Evolutionary conservation across 2,329 filamentous ascomycete species (phyloP), one percentile per base, ranked within the genome.

Genomic region (Ceratocystis cubensis): DNA sequence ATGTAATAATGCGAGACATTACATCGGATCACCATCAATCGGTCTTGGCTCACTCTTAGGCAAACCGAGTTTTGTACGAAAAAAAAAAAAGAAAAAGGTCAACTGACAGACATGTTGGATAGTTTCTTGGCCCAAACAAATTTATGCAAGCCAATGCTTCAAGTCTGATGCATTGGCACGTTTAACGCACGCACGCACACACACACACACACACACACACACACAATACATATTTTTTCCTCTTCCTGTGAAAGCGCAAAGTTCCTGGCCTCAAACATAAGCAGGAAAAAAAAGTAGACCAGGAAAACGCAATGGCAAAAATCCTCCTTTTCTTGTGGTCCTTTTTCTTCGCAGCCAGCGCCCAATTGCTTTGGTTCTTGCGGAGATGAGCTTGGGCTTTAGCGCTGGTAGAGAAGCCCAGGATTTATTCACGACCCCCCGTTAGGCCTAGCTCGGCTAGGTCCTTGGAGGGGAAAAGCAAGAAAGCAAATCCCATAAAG

Each of bases 41-140:
- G 37, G 37, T 3, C 37, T 41, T 41, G 37, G 37, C 37, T 41
- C 10, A 1, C 37, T 41, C 37, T 41, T 41, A 41, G 37, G 37
- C 30, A 33, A 41, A 1, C 37, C 37, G 37, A 13, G 13, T 41
- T 41, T 41, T 13, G 37, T 8, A 17, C 25, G 22, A 13, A 30
- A 33, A 13, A 30, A 56, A 8, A 1, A 56, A 6, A 57, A 57
- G 17, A 33, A 57, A 57, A 56, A 6, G 22, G 53, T 28, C 53
- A 28, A 57, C 53, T 57, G 53, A 30, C 50, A 25, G 53, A 30
- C 50, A 25, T 72, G 70, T 41, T 41, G 37, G 10, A 41, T 41
- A 41, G 37, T 41, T 3, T 41, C 37, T 41, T 41, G 37, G 37
- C 46, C 17, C 75, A 30, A 78, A 46, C 10, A 41, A 44, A 44